Conservation (phyloP, 768 basidiomycete species). For the Xanthoconium purpureum region DNA sequence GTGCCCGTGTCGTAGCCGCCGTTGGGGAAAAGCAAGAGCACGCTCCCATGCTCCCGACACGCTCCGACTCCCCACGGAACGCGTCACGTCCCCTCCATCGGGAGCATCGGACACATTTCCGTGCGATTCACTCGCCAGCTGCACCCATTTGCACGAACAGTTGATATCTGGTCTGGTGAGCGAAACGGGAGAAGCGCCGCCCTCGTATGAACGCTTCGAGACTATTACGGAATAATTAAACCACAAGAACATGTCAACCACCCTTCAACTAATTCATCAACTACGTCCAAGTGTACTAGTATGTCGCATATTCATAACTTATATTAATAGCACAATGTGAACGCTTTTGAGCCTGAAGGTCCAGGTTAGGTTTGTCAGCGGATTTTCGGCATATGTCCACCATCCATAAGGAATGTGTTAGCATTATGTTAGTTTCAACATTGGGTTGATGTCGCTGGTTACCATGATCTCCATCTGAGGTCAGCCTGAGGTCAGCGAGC, state of each 20-base stretch:
- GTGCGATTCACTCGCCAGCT: slow-evolving; percentile 39
- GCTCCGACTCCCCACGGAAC: slow-evolving; percentile 18
- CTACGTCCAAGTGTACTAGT: neutral
- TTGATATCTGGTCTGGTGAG: slow-evolving; percentile 81
- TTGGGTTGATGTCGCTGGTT: no score
- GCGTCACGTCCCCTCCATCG: slow-evolving; percentile 31
- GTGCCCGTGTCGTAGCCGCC: slow-evolving; percentile 44
- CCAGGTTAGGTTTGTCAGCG: no score
- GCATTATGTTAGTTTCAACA: no score
- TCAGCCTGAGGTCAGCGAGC: no score
- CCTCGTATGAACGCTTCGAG: slow-evolving; percentile 33
- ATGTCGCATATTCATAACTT: neutral
- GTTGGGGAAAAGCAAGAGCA: slow-evolving; percentile 11
- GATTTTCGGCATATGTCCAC: no score
- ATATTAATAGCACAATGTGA: neutral
- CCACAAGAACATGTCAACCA: neutral
- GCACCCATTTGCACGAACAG: slow-evolving; percentile 64
- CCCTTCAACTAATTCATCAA: neutral
- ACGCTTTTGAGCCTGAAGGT: neutral
- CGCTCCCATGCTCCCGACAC: neutral
- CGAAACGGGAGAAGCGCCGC: slow-evolving; percentile 80
- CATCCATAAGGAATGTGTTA: no score
- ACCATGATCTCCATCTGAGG: no score
- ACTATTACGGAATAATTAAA: no score
- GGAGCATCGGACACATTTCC: neutral